Conservation (phyloP, 106 monocot genomes). For the Acanthochlamys bracteata region DNA sequence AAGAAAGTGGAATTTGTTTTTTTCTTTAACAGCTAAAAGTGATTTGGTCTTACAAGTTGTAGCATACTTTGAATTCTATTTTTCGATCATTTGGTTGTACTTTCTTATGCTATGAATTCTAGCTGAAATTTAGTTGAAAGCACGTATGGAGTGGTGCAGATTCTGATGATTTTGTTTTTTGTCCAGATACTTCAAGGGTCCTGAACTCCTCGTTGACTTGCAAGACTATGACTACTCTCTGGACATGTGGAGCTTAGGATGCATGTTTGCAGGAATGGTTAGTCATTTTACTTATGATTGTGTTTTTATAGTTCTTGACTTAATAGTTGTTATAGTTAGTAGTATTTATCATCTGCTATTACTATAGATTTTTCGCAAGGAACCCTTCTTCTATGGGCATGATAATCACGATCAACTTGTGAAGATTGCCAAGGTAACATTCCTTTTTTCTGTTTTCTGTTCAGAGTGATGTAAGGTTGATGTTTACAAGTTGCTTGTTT, state of each 20-base stretch:
- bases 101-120: no score
- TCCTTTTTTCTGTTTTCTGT: neutral
- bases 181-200: constrained; percentile 34
- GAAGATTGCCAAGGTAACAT: constrained; percentile 57
- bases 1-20: no score
- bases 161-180: neutral
- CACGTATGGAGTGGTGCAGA: neutral
- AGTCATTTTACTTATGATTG: neutral
- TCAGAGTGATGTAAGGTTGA: neutral
- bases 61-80: no score
- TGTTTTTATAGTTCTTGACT: neutral
- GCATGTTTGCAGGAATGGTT: constrained; percentile 43
- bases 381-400: constrained; percentile 70
- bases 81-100: no score
- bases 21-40: no score
- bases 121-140: no score
- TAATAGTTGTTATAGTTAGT: neutral
- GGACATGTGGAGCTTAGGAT: constrained; percentile 45
- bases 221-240: constrained; percentile 43
- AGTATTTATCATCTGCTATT: neutral
- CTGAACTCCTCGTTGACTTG: constrained; percentile 37
- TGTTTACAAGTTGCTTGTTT: no score
- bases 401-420: constrained; percentile 77
- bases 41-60: no score
- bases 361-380: constrained; percentile 66